Evolutionary conservation across 2,329 filamentous ascomycete genomes (phyloP).

Genomic region (Orbilia blumenaviensis): DNA sequence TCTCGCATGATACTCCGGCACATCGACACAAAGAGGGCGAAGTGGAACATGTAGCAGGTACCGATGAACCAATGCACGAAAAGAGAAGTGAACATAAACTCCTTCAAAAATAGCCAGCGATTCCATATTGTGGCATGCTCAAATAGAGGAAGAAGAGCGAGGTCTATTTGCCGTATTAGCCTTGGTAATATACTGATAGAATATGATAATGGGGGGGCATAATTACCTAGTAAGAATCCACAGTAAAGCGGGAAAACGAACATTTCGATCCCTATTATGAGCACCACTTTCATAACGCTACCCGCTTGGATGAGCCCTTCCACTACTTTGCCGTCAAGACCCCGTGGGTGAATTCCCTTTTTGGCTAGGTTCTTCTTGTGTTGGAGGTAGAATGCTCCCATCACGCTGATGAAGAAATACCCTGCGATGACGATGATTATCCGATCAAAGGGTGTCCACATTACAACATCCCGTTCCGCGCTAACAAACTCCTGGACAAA

Average conservation of each 20-base stretch:
- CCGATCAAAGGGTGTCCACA: conserved; percentile 66
- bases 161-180: conserved; percentile 64
- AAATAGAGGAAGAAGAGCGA: conserved; percentile 88
- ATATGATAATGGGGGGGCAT: not conserved
- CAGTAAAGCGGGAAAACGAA: conserved; percentile 96
- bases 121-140: conserved; percentile 79
- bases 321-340: conserved; percentile 77
- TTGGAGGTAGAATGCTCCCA: conserved; percentile 81
- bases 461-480: conserved; percentile 54
- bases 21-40: conserved; percentile 98
- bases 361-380: conserved; percentile 65
- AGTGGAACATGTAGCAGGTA: conserved; percentile 99
- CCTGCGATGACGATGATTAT: conserved; percentile 80
- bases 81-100: conserved; percentile 85
- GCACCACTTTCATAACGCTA: conserved; percentile 94
- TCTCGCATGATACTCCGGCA: conserved; percentile 96
- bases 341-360: conserved; percentile 66
- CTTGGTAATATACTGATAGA: not conserved
- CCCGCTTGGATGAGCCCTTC: conserved; percentile 91
- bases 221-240: conserved; percentile 74
- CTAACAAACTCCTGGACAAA: conserved; percentile 30
- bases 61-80: conserved; percentile 99
- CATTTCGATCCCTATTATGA: conserved; percentile 99
- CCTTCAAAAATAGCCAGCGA: conserved; percentile 78
- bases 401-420: conserved; percentile 77